Evolutionary conservation across 345 rosid genomes (phyloP), one percentile per base, ranked within the genome.

Genomic region (Bruguiera gymnorhiza): DNA sequence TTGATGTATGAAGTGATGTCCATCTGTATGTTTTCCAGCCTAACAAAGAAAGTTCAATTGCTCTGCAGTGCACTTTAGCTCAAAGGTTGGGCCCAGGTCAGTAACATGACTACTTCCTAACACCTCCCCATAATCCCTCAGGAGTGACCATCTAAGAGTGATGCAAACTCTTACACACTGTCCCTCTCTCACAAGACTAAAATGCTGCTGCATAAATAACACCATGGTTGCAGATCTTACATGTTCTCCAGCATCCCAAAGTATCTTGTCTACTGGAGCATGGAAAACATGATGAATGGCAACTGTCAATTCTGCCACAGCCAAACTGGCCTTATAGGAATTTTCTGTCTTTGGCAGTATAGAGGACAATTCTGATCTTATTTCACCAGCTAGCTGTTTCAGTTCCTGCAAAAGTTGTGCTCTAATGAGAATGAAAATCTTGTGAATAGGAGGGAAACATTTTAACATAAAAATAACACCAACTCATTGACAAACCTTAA

Each of bases 181-280:
- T 10, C 50, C 23, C 57, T 70, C 48, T 55, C 52, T 51, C 27
- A 36, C 30, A 31, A 21, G 68, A 32, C 20, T 30, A 24, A 48
- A 31, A 31, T 46, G 51, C 50, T 19, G 70, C 50, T 11, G 50
- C 52, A 60, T 32, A 39, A 10, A 39, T 1, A 66, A 61, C 15
- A 27, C 30, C 43, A 30, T 13, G 18, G 67, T 43, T 21, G 27
- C 43, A 0, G 16, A 57, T 57, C 82, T 81, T 84, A 88, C 98
- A 75, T 93, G 93, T 74, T 93, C 92, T 10, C 87, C 94, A 53
- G 81, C 84, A 85, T 91, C 98, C 98, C 98, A 93, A 72, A 91
- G 36, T 68, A 93, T 88, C 79, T 87, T 93, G 80, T 93, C 98
- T 34, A 79, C 81, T 0, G 97, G 98, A 58, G 96, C 90, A 80